Base-by-base conservation (phyloP, 2,329 filamentous ascomycete species). In the Arthrobotrys megalospora region DNA sequence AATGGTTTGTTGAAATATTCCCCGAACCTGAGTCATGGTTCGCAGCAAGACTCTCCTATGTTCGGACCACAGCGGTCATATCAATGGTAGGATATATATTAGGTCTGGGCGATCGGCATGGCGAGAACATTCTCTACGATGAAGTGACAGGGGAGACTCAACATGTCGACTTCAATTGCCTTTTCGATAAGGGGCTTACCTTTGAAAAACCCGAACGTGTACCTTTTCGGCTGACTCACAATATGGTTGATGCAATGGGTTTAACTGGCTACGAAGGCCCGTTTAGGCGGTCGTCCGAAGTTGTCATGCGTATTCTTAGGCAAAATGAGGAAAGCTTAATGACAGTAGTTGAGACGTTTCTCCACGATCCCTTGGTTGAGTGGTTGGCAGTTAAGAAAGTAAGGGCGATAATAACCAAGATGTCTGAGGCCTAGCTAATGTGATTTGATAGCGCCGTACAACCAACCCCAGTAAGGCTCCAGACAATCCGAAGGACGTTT, bases 111-210 rank as follows among this genome's bases (percentile, higher is more conserved):
- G 96, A 99, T 85, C 91, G 96, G 3, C 96, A 99, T 85, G 95
- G 95, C 75, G 96, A 99, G 84, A 99, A 99, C 84, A 93, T 99
- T 69, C 89, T 97, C 34, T 90, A 99, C 36, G 94, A 98, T 84
- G 93, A 98, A 85, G 92, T 92, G 71, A 96, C 94, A 80, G 96
- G 96, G 52, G 95, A 95, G 64, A 91, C 97, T 1, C 93, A 99
- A 85, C 96, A 99, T 85, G 96, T 99, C 53, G 96, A 99, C 85
- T 99, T 99, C 88, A 99, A 99, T 85, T 99, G 96, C 84, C 90
- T 99, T 3, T 99, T 99, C 84, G 96, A 99, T 86, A 99, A 99
- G 83, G 96, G 96, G 0, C 89, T 95, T 47, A 97, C 94, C 0
- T 98, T 99, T 83, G 91, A 94, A 80, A 97, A 96, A 84, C 95